phyloP scores from a whole-genome alignment of 176 grass and related monocot genomes.

The Cenchrus fungigraminus region DNA sequence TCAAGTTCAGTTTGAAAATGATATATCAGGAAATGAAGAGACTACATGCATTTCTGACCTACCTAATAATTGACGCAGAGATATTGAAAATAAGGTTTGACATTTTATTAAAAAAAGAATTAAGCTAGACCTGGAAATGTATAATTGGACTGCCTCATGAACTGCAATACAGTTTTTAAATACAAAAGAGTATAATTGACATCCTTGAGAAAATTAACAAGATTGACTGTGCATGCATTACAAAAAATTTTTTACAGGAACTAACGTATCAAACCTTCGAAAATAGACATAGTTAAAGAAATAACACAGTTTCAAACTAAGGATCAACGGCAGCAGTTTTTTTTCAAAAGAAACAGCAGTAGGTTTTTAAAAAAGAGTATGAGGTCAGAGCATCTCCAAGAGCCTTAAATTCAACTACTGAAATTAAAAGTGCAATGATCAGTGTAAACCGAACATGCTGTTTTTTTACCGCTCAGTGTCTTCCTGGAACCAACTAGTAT shows the following conservation, averaged over 20 bases:
- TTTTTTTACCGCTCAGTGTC: not conserved
- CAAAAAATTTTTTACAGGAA: not conserved
- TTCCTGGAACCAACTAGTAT: not conserved
- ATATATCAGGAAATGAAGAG: not conserved
- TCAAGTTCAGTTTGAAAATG: not conserved
- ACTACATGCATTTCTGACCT: conserved; percentile 8
- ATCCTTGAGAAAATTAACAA: not conserved
- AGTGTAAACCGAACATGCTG: not conserved
- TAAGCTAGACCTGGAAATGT: not conserved
- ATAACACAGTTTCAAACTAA: not conserved
- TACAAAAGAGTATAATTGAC: not conserved
- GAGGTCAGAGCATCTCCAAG: not conserved
- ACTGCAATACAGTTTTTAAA: not conserved
- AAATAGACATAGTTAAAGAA: not conserved
- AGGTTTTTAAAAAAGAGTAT: not conserved
- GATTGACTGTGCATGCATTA: not conserved
- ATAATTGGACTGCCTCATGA: conserved; percentile 17
- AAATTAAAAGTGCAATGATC: not conserved
- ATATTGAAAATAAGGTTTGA: conserved; percentile 17
- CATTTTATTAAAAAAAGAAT: not conserved
- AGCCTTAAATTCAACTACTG: not conserved
- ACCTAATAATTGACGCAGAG: not conserved
- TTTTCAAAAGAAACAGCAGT: not conserved
- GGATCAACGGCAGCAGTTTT: not conserved
- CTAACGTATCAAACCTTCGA: not conserved